Evolutionary conservation across 768 basidiomycete genomes (phyloP).

Genomic region (Tylopilus balloui): DNA sequence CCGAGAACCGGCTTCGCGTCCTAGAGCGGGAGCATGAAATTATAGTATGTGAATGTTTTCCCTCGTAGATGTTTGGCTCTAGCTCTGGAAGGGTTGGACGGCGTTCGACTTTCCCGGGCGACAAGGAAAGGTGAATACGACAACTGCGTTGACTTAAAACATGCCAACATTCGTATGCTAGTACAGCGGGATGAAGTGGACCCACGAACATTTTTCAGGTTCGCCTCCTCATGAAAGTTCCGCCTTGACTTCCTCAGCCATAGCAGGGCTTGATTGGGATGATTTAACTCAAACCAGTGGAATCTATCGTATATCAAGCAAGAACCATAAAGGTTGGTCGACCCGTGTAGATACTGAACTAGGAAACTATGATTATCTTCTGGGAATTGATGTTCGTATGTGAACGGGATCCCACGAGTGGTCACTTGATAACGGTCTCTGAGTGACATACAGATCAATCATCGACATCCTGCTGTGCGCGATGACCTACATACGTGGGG

Average conservation of each 20-base stretch:
- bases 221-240: constrained; percentile 1
- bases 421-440: constrained; percentile 7
- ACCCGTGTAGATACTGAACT: constrained; percentile 72
- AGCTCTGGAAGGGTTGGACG: constrained; percentile 66
- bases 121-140: constrained; percentile 53
- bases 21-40: constrained; percentile 60
- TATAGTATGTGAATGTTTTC: constrained; percentile 41
- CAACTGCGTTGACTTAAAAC: constrained; percentile 7
- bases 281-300: constrained; percentile 54
- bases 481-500: constrained; percentile 77
- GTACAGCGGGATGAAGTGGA: constrained; percentile 75
- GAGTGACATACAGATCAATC: constrained; percentile 57
- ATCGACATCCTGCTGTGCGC: constrained; percentile 75
- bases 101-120: constrained; percentile 80
- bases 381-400: constrained; percentile 61
- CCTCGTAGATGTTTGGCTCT: background rate
- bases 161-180: constrained; percentile 23
- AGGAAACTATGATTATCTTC: constrained; percentile 85
- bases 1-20: constrained; percentile 59
- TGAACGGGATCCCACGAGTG: background rate
- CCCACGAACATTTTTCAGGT: constrained; percentile 78
- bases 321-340: constrained; percentile 77
- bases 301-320: constrained; percentile 70
- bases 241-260: background rate
- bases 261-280: constrained; percentile 80